Base-by-base conservation (phyloP, 2,329 filamentous ascomycete genomes). In the Penicillium oxalicum region DNA sequence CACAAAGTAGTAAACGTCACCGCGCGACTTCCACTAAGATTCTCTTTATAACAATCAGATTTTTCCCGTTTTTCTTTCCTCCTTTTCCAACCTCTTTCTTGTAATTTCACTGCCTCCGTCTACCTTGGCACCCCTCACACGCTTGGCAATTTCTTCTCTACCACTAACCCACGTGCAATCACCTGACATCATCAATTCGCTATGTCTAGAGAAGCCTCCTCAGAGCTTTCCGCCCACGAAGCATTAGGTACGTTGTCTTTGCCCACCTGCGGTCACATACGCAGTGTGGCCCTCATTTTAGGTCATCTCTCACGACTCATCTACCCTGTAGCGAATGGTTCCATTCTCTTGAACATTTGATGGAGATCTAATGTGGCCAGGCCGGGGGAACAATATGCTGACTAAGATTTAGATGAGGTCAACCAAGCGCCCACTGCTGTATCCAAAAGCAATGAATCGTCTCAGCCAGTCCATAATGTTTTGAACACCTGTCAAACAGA, bases 1-100 rank as follows among this genome's bases (percentile, higher is more conserved):
- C 29, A 32, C 11, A 32, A 32, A 11, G 29, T 61, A 63, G 59
- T 63, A 54, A 65, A 65, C 64, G 60, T 66, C 61, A 65, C 62
- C 52, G 55, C 59, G 60, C 63, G 61, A 66, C 61, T 59, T 67
- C 61, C 62, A 49, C 48, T 61, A 54, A 51, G 33, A 18, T 13
- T 50, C 41, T 41, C 46, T 48, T 41, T 34, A 52, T 44, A 55
- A 51, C 49, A 52, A 55, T 47, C 44, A 32, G 53, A 44, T 45
- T 44, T 48, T 49, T 49, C 29, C 34, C 43, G 13, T 35, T 50
- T 11, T 32, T 50, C 29, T 32, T 4, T 47, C 27, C 39, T 26
- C 26, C 47, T 33, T 50, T 40, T 38, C 40, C 28, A 43, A 40
- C 33, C 50, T 45, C 39, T 34, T 29, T 44, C 35, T 47, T 38